Evolutionary conservation across 768 basidiomycete species (phyloP), one percentile per base, ranked within the genome.

Genomic region (Russula earlei): DNA sequence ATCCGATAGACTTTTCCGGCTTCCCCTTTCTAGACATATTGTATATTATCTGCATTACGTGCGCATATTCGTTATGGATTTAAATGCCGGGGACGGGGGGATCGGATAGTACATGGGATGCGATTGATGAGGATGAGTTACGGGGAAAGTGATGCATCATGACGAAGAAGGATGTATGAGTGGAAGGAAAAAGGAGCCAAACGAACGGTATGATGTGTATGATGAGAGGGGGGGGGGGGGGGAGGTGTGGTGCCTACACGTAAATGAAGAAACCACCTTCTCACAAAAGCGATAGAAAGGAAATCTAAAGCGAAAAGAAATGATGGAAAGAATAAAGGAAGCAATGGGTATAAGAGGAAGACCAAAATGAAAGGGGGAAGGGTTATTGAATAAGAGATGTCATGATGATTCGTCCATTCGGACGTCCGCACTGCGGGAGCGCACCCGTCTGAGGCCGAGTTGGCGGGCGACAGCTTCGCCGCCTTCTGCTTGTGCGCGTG

Each of bases 401-500:
- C 14, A 17, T 25, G 33, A 64, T 24, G 58, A 63, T 50, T 56
- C 58, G 52, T 64, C 63, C 63, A 64, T 64, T 17, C 41, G 49
- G 27, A 62, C 40, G 40, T 42, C 46, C 9, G 10, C 15, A 22
- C 12, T 37, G 44, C 36, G 50, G 37, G 36, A 8, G 33, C 19
- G 22, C 5, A 25, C 33, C 17, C 43, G 46, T 22, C 22, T 45
- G 10, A 46, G 37, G 31, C 58, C 55, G 29, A 66, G 62, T 12
- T 60, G 70, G 31, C 73, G 62, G 47, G 68, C 67, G 33, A 75
- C 53, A 34, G 67, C 66, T 34, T 70, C 73, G 15, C 73, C 76
- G 6, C 73, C 76, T 65, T 80, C 78, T 22, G 62, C 60, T 68
- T 79, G 71, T 12, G 82, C 81, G 22, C 77, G 65, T 47, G 65